Conservation (phyloP, 1,139 yeast genomes). For the Geotrichum phurueaensis region DNA sequence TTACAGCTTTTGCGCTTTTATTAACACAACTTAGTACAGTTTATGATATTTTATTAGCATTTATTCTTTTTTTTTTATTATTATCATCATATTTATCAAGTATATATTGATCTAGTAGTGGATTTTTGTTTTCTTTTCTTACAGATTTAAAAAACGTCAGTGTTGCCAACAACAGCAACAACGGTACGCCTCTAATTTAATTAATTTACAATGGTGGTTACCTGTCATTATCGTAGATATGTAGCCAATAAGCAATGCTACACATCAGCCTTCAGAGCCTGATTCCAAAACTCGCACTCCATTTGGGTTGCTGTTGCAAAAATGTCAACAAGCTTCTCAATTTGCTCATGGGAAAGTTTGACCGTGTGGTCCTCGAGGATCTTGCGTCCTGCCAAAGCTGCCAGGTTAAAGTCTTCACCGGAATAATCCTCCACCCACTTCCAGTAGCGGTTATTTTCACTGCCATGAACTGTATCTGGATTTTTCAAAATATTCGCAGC, state of each 20-base stretch:
- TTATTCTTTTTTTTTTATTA: neutral
- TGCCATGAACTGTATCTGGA: conserved; percentile 13
- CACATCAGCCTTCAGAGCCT: conserved; percentile 27
- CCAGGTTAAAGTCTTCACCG: conserved; percentile 50
- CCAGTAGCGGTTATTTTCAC: conserved; percentile 36
- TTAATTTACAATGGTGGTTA: neutral
- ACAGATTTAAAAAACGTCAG: neutral
- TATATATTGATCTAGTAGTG: no score
- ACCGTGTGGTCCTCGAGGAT: conserved; percentile 44
- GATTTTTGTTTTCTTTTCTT: neutral
- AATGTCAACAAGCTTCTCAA: conserved; percentile 51
- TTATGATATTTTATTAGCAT: neutral
- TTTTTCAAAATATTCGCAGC: conserved; percentile 27
- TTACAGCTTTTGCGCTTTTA: no score
- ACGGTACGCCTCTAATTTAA: no score
- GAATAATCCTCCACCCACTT: conserved; percentile 60
- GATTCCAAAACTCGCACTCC: conserved; percentile 62
- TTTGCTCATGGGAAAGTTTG: conserved; percentile 37
- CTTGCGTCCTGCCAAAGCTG: conserved; percentile 46
- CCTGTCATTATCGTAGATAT: neutral
- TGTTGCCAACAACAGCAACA: no score
- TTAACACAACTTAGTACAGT: conserved; percentile 5
- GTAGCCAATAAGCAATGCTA: neutral
- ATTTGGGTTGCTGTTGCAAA: conserved; percentile 54
- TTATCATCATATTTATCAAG: no score